A percentile compares a stretch with the other conserved stretches of the same genome.
These are phyloP conservation scores for Nicotiana undulata DNA, from an alignment of 257 asterid genomes.

Conservation along the genomic window DNA sequence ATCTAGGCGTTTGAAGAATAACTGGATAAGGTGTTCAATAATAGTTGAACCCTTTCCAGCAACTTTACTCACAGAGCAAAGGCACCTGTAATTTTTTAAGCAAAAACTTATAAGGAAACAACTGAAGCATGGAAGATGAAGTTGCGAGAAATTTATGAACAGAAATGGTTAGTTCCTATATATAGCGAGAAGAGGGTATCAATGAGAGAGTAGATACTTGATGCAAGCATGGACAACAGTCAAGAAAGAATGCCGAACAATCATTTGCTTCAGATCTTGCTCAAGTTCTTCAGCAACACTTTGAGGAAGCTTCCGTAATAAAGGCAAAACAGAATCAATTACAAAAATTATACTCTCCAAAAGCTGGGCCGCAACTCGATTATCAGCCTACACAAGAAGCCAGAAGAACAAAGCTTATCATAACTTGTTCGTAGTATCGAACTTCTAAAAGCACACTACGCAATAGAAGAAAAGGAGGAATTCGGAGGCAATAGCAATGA, in stretches of 20 bases:
- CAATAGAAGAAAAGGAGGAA: not conserved
- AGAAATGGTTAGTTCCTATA: not conserved
- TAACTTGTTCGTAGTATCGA: not conserved
- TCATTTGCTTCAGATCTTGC: slow-evolving; percentile 96
- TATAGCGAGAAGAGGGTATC: slow-evolving; percentile 3
- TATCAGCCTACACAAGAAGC: slow-evolving; percentile 60
- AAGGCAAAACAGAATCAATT: slow-evolving; percentile 84
- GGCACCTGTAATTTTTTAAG: slow-evolving; percentile 62
- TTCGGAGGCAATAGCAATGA: not conserved
- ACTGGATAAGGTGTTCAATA: slow-evolving; percentile 73
- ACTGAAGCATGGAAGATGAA: not conserved
- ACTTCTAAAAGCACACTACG: not conserved
- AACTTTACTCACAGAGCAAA: slow-evolving; percentile 83
- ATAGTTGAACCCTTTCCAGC: slow-evolving; percentile 73
- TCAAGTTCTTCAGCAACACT: slow-evolving; percentile 80
- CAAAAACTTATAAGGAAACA: slow-evolving; percentile 8
- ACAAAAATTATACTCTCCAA: slow-evolving; percentile 93
- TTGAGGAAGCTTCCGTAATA: slow-evolving; percentile 81
- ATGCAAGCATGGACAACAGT: slow-evolving; percentile 97
- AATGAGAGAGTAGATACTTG: slow-evolving; percentile 40
- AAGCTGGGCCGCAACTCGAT: slow-evolving; percentile 74
- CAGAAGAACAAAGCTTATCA: slow-evolving; percentile 10
- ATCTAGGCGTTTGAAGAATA: slow-evolving; percentile 75
- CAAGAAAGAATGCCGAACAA: slow-evolving; percentile 94
- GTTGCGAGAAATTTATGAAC: not conserved